Evolutionary conservation across 345 rosid genomes (phyloP), one percentile per base, ranked within the genome.

Genomic region (Euphorbia peplus): DNA sequence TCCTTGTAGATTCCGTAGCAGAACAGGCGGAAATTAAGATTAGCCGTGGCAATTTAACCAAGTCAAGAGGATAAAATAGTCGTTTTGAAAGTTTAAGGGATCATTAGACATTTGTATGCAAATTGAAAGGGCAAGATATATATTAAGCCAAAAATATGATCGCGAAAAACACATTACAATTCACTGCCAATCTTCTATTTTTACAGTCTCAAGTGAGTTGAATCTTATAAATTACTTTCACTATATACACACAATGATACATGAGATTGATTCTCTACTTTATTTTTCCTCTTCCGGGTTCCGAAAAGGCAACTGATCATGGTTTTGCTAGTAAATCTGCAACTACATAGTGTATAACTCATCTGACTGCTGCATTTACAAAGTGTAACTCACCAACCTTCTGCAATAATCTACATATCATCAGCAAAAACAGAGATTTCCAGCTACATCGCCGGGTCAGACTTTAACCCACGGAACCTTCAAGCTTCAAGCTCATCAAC

Each of bases 401-500:
- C 8, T n/a, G 19, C 3, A 29, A 11, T 24, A 24, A 14, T 25
- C 12, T 16, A 58, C 32, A 21, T 9, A 10, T 1, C 7, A 44
- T 1, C 13, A 44, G 41, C 57, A 62, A 26, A 44, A 63, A 63
- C 1, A 42, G 19, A 24, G 42, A 62, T 15, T 11, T 32, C 14
- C 48, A 5, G 3, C 21, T 70, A 53, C 9, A 21, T 35, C 14
- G n/a, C 6, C 37, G 37, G 37, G 11, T 39, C 42, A 39, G 39
- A 22, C 53, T 28, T 71, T 89, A 95, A 67, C 99, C 99, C 44
- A 93, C 99, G 0, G 95, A 91, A 57, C 97, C 95, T 73, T 91
- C 97, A 3, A 93, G 96, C 83, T 93, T 91, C 82, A 93, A 81
- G 76, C 92, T 89, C 95, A 93, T 89, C 55, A 95, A 89, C 69